Conservation (phyloP, 257 asterid genomes). For the Euphrasia confusa region DNA sequence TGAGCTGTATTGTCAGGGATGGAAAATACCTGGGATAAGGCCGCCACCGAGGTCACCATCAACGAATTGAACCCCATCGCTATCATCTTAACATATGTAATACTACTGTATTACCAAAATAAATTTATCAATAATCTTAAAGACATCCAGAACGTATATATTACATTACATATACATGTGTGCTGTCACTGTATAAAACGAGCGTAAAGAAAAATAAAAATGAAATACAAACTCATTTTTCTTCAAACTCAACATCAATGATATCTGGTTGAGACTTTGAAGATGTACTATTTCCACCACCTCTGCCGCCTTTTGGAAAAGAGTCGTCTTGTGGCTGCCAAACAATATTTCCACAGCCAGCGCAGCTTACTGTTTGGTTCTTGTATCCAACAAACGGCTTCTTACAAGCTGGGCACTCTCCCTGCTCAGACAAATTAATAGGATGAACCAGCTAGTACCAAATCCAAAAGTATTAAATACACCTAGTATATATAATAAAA, state of each 20-base stretch:
- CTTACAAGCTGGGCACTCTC: slow-evolving; percentile 91
- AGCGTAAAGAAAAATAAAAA: too few species aligned
- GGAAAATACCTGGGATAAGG: neutral
- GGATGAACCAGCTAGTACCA: slow-evolving; percentile 1
- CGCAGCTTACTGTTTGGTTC: slow-evolving; percentile 76
- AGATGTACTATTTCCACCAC: slow-evolving; percentile 53
- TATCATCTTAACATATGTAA: too few species aligned
- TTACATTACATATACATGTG: too few species aligned
- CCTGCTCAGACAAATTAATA: slow-evolving; percentile 43
- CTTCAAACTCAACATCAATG: slow-evolving; percentile 95
- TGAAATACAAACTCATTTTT: slow-evolving; percentile 40
- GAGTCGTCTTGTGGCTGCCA: slow-evolving; percentile 86
- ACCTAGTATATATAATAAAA: neutral
- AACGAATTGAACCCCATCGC: neutral
- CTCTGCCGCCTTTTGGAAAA: slow-evolving; percentile 59
- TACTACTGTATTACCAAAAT: too few species aligned
- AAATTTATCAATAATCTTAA: too few species aligned
- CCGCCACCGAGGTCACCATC: neutral
- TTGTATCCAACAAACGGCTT: slow-evolving; percentile 81
- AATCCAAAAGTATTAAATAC: slow-evolving; percentile 10
- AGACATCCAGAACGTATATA: too few species aligned
- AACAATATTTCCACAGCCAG: slow-evolving; percentile 81
- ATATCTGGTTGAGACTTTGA: slow-evolving; percentile 73
- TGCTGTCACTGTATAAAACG: too few species aligned
- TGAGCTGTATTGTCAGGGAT: slow-evolving; percentile 1